Evolutionary conservation across 129 eudicot genomes (phyloP).

Genomic region (Kitagawia praeruptora): DNA sequence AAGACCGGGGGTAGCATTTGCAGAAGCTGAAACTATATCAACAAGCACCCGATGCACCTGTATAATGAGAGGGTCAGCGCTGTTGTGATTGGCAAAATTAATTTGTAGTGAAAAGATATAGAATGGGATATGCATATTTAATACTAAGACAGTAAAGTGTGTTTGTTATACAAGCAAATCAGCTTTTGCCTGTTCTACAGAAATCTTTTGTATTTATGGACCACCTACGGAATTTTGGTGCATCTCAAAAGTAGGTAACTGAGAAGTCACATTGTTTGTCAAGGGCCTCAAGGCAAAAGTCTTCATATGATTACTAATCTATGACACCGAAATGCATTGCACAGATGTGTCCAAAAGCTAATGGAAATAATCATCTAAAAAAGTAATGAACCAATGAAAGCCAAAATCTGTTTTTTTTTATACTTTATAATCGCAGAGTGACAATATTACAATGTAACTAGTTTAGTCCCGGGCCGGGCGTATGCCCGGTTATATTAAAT

Average conservation of each 20-base stretch:
- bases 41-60: slow-evolving; percentile 97
- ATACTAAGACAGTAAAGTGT: not conserved
- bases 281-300: not conserved
- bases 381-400: not conserved
- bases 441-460: not conserved
- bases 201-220: not conserved
- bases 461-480: too few species aligned
- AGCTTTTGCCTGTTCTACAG: not conserved
- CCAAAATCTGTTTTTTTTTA: not conserved
- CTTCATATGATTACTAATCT: not conserved
- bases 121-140: not conserved
- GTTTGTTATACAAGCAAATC: not conserved
- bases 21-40: slow-evolving; percentile 87
- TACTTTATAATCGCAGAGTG: too few species aligned
- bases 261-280: not conserved
- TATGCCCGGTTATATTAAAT: too few species aligned
- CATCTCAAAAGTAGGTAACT: not conserved
- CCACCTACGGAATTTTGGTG: not conserved
- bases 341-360: not conserved
- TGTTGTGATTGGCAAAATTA: slow-evolving; percentile 4
- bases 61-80: not conserved
- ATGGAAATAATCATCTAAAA: not conserved
- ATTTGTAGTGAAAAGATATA: not conserved
- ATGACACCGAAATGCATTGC: not conserved
- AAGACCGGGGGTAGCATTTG: slow-evolving; percentile 97